Base-by-base conservation (phyloP, 2,329 filamentous ascomycete species). In the Chaetomium strumarium region DNA sequence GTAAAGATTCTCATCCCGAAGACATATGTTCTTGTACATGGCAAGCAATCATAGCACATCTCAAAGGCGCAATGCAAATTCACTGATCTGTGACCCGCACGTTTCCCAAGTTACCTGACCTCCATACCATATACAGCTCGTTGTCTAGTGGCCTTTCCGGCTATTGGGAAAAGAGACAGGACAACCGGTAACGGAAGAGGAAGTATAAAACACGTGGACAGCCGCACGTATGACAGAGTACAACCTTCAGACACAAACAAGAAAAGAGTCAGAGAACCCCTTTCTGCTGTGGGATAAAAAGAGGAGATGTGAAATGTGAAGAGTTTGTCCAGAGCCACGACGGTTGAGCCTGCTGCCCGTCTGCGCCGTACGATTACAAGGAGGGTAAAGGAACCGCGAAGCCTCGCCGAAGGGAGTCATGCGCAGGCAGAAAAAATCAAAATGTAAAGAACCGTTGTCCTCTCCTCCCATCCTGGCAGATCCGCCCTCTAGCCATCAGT, bases 301-400 rank as follows among this genome's bases (percentile, higher is more conserved):
- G 37, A 29, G n/a, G 3, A 31, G 29, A 30, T 19, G 11, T 20
- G 13, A 16, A 51, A 50, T 47, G n/a, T 16, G 16, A 17, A 17
- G 11, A 45, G 51, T 10, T 16, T 51, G 31, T 47, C 24, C 46
- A 53, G 29, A 53, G 46, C 51, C 34, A 40, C 29, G 46, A 38
- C 51, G 46, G 46, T 36, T 39, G 40, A 53, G 34, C 51, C 51
- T 49, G 51, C 36, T 30, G 45, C 46, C 51, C 51, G 51, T 36
- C 46, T 36, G 46, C 12, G 40, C 51, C 46, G 34, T 45, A 49
- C 45, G 41, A 53, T 53, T 53, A 53, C 51, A 53, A 53, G 41
- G 46, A 53, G 41, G 20, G 46, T 53, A 53, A n/a, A 49, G 45
- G 49, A 40, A 42, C 20, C 39, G 47, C 29, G 19, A 20, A 8